Evolutionary conservation across 2,329 filamentous ascomycete genomes (phyloP).

Genomic region (Fusarium floridanum): DNA sequence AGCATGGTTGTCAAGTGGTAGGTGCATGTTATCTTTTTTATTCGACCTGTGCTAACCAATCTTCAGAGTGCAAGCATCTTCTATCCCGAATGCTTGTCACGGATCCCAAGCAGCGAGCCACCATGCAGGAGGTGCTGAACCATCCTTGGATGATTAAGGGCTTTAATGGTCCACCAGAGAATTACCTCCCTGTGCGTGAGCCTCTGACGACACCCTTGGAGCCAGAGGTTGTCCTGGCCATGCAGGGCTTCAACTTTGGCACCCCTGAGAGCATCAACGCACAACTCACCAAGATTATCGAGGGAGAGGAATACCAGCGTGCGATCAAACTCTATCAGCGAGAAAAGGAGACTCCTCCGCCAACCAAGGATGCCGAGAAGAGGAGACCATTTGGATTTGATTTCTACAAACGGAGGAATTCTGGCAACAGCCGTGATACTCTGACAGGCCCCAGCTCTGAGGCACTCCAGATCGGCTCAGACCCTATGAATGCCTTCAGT

Average conservation of each 20-base stretch:
- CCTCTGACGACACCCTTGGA: constrained; percentile 89
- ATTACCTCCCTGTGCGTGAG: constrained; percentile 85
- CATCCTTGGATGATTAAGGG: constrained; percentile 98
- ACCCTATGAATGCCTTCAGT: constrained; percentile 93
- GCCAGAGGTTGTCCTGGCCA: constrained; percentile 84
- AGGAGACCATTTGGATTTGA: constrained; percentile 90
- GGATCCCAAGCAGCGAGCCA: constrained; percentile 88
- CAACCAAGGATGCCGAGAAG: constrained; percentile 78
- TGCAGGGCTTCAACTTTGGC: constrained; percentile 99
- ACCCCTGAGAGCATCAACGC: constrained; percentile 83
- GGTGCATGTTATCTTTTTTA: constrained; percentile 46
- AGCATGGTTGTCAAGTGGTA: constrained; percentile 90
- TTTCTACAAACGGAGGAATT: constrained; percentile 96
- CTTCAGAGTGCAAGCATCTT: constrained; percentile 88
- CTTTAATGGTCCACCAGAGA: constrained; percentile 87
- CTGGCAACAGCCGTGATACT: constrained; percentile 88
- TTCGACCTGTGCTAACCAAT: constrained; percentile 51
- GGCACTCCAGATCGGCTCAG: constrained; percentile 82
- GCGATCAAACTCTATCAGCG: constrained; percentile 79
- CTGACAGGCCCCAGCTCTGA: constrained; percentile 87
- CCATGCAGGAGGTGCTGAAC: constrained; percentile 89
- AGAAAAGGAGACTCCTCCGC: constrained; percentile 72
- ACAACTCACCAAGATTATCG: constrained; percentile 87
- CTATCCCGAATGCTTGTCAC: constrained; percentile 97
- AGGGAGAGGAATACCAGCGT: constrained; percentile 93